Conservation (phyloP, 345 rosid species). For the Camelina laxa region DNA sequence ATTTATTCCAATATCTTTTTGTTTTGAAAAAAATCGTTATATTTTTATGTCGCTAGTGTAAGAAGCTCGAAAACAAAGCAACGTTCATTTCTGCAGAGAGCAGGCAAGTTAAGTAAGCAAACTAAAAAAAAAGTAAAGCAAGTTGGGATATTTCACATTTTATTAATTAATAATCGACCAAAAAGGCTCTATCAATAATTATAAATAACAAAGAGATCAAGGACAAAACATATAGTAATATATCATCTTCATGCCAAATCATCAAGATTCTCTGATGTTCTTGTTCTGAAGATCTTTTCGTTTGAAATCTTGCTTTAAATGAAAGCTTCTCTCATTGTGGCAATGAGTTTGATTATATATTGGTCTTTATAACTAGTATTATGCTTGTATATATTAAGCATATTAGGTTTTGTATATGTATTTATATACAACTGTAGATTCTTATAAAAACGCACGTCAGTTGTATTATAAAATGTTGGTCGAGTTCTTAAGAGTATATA, state of each 20-base stretch:
- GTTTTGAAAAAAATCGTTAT: background rate
- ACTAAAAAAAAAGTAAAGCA: slow-evolving; percentile 27
- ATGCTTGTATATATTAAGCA: too few species aligned
- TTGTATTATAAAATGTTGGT: background rate
- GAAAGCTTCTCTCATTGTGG: slow-evolving; percentile 6
- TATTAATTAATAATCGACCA: background rate
- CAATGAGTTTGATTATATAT: background rate
- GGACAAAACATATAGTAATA: background rate
- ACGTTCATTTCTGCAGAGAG: slow-evolving; percentile 62
- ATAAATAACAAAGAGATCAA: background rate
- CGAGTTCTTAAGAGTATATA: background rate
- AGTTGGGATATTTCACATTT: slow-evolving; percentile 29
- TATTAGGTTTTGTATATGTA: too few species aligned
- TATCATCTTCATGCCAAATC: slow-evolving; percentile 11
- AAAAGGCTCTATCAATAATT: background rate
- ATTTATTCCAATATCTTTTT: background rate
- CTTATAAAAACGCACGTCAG: background rate
- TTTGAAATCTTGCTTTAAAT: background rate
- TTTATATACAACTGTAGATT: too few species aligned
- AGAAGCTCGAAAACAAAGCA: slow-evolving; percentile 52
- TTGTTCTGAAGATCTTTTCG: slow-evolving; percentile 30
- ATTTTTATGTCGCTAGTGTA: slow-evolving; percentile 17
- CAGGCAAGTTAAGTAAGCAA: slow-evolving; percentile 22
- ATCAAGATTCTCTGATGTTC: slow-evolving; percentile 39
- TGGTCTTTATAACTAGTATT: background rate